A percentile compares a stretch with the other conserved stretches of the same genome.
phyloP scores from a whole-genome alignment of 179 eudicot genomes.

The Amaranthus tricolor region DNA sequence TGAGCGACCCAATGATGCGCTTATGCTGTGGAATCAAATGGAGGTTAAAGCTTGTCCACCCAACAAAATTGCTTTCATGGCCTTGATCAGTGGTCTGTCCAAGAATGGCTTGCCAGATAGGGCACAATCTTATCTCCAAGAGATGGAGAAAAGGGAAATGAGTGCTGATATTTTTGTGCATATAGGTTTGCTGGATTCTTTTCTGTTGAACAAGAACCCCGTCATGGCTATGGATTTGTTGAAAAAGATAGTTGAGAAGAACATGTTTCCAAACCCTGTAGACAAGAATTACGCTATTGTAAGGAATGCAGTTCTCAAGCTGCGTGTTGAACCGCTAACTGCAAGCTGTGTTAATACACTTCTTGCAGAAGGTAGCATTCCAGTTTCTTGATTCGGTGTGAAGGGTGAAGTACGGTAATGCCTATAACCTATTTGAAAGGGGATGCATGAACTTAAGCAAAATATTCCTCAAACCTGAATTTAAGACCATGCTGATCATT shows the following conservation, averaged over 20 bases:
- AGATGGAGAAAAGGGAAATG: conserved; percentile 67
- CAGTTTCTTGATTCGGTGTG: conserved; percentile 15
- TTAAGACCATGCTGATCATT: conserved; percentile 2
- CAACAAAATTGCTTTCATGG: conserved; percentile 69
- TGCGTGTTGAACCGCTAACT: conserved; percentile 47
- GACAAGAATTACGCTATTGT: conserved; percentile 48
- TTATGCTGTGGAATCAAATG: conserved; percentile 66
- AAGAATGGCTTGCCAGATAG: conserved; percentile 56
- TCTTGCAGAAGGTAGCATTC: conserved; percentile 44
- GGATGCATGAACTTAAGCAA: conserved; percentile 11
- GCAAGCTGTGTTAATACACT: conserved; percentile 36
- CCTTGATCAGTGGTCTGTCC: conserved; percentile 80
- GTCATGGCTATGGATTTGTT: conserved; percentile 50
- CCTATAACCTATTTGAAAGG: conserved; percentile 2
- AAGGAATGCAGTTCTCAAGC: conserved; percentile 43
- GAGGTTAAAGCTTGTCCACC: conserved; percentile 56
- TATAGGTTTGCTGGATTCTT: conserved; percentile 53
- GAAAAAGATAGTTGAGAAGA: conserved; percentile 48
- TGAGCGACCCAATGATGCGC: conserved; percentile 61
- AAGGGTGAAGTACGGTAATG: conserved; percentile 9
- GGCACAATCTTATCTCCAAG: conserved; percentile 48
- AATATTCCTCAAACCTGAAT: background rate
- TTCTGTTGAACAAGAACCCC: conserved; percentile 38
- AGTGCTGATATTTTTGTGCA: conserved; percentile 57
- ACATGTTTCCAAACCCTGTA: conserved; percentile 30